phyloP scores from a whole-genome alignment of 148 eudicot genomes.

The Hydrangea macrophylla region DNA sequence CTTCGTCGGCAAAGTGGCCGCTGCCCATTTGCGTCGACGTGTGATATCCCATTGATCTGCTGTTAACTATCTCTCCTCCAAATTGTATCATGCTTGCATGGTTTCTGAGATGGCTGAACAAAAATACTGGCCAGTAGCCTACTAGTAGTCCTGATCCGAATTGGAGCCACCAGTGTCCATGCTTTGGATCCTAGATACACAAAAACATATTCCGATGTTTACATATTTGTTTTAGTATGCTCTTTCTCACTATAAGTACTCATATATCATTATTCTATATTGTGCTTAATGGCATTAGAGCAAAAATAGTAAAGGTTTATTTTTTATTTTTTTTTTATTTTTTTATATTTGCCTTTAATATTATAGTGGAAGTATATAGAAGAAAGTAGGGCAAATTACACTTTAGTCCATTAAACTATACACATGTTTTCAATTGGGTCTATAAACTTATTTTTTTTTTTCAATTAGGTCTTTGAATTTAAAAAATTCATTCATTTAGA shows the following conservation, averaged over 20 bases:
- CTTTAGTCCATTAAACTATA: too few species aligned
- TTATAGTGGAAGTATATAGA: too few species aligned
- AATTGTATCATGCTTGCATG: constrained; percentile 95
- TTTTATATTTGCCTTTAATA: too few species aligned
- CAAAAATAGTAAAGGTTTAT: too few species aligned
- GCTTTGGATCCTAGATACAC: constrained; percentile 77
- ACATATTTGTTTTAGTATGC: neutral
- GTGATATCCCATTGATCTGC: constrained; percentile 70
- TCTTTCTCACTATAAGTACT: neutral
- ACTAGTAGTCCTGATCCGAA: constrained; percentile 78
- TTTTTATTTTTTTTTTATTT: too few species aligned
- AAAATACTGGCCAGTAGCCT: constrained; percentile 87
- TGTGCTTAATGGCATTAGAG: neutral
- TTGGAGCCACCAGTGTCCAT: constrained; percentile 97
- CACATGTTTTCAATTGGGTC: too few species aligned
- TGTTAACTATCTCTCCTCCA: constrained; percentile 91
- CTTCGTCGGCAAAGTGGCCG: constrained; percentile 83
- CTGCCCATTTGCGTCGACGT: constrained; percentile 98
- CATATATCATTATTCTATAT: neutral
- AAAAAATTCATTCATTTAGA: too few species aligned
- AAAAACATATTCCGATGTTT: too few species aligned
- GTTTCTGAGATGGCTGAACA: constrained; percentile 71
- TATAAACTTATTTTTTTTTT: too few species aligned
- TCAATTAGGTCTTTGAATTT: too few species aligned
- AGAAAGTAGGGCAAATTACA: too few species aligned